phyloP scores from a whole-genome alignment of 345 rosid species.

The Moricandia moricandioides region DNA sequence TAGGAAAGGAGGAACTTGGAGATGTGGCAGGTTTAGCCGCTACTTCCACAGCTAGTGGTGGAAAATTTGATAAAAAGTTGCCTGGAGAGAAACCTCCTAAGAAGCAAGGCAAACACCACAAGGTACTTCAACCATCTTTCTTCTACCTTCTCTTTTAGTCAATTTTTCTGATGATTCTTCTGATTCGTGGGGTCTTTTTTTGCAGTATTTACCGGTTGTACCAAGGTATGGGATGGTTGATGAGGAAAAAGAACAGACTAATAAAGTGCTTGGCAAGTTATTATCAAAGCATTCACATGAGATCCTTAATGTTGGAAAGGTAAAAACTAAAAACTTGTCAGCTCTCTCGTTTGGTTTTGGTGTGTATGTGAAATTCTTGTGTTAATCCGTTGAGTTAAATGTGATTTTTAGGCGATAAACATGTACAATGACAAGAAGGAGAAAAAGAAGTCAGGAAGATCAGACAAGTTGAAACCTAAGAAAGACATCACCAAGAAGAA shows the following conservation, averaged over 20 bases:
- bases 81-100: slow-evolving; percentile 79
- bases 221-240: slow-evolving; percentile 55
- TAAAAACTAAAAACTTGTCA: slow-evolving; percentile 23
- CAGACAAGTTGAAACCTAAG: slow-evolving; percentile 38
- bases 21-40: slow-evolving; percentile 88
- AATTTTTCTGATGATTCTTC: background rate
- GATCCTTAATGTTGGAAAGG: slow-evolving; percentile 82
- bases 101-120: slow-evolving; percentile 77
- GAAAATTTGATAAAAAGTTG: slow-evolving; percentile 90
- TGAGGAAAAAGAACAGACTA: slow-evolving; percentile 77
- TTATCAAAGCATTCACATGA: slow-evolving; percentile 86
- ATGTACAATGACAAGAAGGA: slow-evolving; percentile 84
- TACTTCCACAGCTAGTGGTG: slow-evolving; percentile 90
- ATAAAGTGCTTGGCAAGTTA: slow-evolving; percentile 72
- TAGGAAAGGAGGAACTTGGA: slow-evolving; percentile 67
- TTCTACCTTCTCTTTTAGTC: background rate
- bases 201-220: slow-evolving; percentile 82
- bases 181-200: background rate
- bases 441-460: slow-evolving; percentile 44
- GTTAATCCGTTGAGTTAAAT: background rate
- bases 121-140: slow-evolving; percentile 43
- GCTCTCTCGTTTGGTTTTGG: background rate
- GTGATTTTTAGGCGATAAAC: slow-evolving; percentile 56
- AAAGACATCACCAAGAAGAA: slow-evolving; percentile 34
- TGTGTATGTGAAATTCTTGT: background rate